A percentile compares a stretch with the other conserved stretches of the same genome.
phyloP scores from a whole-genome alignment of 148 eudicot species.

The Fallopia convolvulus region DNA sequence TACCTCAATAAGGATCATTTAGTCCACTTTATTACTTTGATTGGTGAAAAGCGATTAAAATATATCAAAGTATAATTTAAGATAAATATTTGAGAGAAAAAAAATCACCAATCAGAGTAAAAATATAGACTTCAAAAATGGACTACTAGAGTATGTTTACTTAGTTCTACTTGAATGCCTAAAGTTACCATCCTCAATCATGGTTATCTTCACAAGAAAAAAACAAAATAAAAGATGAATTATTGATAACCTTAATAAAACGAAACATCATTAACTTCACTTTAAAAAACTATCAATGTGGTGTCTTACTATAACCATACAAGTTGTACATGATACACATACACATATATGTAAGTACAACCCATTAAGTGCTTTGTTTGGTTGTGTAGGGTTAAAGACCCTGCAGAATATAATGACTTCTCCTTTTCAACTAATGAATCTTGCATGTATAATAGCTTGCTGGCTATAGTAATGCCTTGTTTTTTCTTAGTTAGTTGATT shows the following conservation, averaged over 20 bases:
- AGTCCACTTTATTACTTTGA: no score
- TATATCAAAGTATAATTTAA: no score
- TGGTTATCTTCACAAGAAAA: background rate
- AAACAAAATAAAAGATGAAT: background rate
- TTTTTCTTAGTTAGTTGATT: background rate
- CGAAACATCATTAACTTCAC: background rate
- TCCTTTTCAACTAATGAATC: constrained; percentile 7
- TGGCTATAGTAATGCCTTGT: background rate
- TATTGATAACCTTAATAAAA: background rate
- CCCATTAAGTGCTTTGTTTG: constrained; percentile 7
- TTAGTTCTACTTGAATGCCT: background rate
- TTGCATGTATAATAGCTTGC: background rate
- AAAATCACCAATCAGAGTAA: no score
- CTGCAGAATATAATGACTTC: background rate
- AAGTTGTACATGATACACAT: background rate
- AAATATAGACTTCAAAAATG: no score
- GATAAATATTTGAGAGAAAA: no score
- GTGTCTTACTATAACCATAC: background rate
- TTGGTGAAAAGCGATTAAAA: no score
- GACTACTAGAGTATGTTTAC: no score
- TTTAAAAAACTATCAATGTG: background rate
- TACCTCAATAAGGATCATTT: no score
- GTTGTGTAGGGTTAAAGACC: constrained; percentile 4
- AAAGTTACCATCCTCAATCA: background rate
- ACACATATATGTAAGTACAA: background rate